Percentiles rank a stretch among this genome's conserved stretches.
These are phyloP conservation scores for Cordyceps cicadae DNA, from an alignment of 2,329 filamentous ascomycete species.

Conservation along the genomic window DNA sequence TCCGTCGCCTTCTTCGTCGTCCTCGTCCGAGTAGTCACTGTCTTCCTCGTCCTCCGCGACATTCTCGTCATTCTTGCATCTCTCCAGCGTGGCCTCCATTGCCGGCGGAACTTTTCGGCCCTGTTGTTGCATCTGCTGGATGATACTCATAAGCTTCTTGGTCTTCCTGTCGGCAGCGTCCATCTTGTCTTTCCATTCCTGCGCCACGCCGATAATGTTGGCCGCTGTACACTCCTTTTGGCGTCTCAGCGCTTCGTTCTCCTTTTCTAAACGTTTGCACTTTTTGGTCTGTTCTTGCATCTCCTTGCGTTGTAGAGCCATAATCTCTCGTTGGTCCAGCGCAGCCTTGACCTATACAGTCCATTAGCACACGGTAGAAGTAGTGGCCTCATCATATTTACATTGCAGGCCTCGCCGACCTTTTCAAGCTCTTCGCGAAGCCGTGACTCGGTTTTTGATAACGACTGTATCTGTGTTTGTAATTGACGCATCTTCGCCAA, in stretches of 20 bases:
- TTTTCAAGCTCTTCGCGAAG: constrained; percentile 94
- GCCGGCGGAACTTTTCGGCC: constrained; percentile 68
- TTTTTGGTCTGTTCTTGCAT: constrained; percentile 99
- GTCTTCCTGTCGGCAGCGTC: constrained; percentile 58
- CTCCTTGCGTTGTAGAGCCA: constrained; percentile 55
- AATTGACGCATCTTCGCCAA: constrained; percentile 71
- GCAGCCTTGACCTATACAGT: constrained; percentile 17
- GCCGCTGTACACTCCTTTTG: constrained; percentile 91
- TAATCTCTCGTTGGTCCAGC: constrained; percentile 8
- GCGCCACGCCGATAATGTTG: constrained; percentile 95
- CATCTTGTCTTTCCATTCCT: constrained; percentile 72
- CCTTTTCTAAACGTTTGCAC: constrained; percentile 92
- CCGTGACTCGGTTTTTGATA: constrained; percentile 92
- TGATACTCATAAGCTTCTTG: constrained; percentile 86
- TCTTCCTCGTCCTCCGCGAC: constrained; percentile 41
- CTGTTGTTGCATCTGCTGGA: constrained; percentile 92
- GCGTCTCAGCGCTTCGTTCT: constrained; percentile 82
- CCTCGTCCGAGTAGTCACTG: constrained; percentile 57
- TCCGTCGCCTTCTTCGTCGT: constrained; percentile 53
- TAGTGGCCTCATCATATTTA: not conserved
- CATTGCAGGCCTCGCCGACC: constrained; percentile 80
- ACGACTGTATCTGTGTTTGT: constrained; percentile 85
- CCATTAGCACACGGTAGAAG: not conserved
- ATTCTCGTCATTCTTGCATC: constrained; percentile 36
- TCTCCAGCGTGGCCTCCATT: constrained; percentile 52